Conservation (phyloP, 2,329 filamentous ascomycete genomes). For the Leptographium lundbergii region DNA sequence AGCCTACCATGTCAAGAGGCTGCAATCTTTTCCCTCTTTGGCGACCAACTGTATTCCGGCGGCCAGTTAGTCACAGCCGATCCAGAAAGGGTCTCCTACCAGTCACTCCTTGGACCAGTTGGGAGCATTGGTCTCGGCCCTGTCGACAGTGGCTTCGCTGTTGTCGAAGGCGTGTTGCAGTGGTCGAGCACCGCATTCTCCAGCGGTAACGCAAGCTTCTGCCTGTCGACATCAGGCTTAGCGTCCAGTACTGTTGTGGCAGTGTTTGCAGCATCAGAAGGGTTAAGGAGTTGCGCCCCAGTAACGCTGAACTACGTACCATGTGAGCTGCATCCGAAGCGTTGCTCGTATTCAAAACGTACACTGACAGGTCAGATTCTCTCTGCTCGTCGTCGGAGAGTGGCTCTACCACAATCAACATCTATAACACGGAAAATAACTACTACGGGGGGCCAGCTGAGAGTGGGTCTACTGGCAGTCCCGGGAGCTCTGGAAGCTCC, state of each 20-base stretch:
- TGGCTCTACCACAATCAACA: slow-evolving; percentile 1
- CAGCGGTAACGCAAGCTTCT: background rate
- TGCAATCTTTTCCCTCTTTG: background rate
- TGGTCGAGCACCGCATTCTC: background rate
- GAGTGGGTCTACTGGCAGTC: background rate
- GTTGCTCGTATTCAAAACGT: background rate
- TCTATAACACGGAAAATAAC: slow-evolving; percentile 4
- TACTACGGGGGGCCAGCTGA: background rate
- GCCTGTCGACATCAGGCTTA: background rate
- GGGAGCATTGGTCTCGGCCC: background rate
- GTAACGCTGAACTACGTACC: background rate
- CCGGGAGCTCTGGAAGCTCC: background rate
- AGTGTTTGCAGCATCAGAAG: background rate
- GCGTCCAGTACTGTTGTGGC: background rate
- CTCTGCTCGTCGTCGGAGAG: background rate
- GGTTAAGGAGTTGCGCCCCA: background rate
- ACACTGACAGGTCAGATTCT: background rate
- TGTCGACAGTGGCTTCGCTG: background rate
- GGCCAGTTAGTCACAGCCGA: background rate
- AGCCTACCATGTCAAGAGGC: background rate
- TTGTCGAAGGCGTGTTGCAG: background rate
- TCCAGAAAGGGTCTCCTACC: background rate
- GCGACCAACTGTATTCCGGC: background rate
- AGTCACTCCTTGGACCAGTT: background rate
- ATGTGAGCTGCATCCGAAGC: background rate